These are phyloP conservation scores for Moniliophthora roreri DNA, from an alignment of 1,284 basidiomycete species.

Conservation along the genomic window DNA sequence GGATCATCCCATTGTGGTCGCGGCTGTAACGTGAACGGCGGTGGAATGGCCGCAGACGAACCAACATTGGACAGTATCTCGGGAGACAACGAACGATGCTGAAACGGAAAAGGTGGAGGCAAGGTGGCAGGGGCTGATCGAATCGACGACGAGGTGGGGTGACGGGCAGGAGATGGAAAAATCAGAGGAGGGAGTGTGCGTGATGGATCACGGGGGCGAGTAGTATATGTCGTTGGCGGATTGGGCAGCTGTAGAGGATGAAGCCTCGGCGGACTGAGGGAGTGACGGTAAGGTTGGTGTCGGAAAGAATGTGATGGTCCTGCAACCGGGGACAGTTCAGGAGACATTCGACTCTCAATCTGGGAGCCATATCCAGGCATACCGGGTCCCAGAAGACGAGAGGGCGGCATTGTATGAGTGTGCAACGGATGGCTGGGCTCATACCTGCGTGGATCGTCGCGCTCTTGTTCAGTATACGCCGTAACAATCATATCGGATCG, in stretches of 20 bases:
- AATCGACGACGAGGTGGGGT: conserved; percentile 16
- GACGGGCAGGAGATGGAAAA: conserved; percentile 22
- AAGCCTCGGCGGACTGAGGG: conserved; percentile 16
- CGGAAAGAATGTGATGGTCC: conserved; percentile 3
- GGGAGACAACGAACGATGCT: conserved; percentile 8
- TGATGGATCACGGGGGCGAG: conserved; percentile 32
- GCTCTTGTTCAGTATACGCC: neutral
- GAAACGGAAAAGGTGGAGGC: conserved; percentile 8
- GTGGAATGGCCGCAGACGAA: conserved; percentile 43
- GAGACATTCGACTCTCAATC: neutral
- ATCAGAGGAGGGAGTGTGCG: conserved; percentile 42
- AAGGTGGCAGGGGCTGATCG: conserved; percentile 14
- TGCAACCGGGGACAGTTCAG: conserved; percentile 7
- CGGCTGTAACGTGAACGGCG: conserved; percentile 67
- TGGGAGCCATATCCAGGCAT: conserved; percentile 43
- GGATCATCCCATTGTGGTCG: conserved; percentile 58
- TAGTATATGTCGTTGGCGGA: conserved; percentile 24
- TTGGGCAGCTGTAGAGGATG: conserved; percentile 19
- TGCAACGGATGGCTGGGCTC: conserved; percentile 5
- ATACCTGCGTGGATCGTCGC: neutral
- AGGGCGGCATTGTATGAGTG: conserved; percentile 26
- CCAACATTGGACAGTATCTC: conserved; percentile 16
- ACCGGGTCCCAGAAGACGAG: conserved; percentile 58
- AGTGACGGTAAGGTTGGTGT: conserved; percentile 12
- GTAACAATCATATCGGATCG: neutral